A percentile compares a stretch with the other conserved stretches of the same genome.
Evolutionary conservation across 768 basidiomycete species (phyloP).

Genomic region (Aureoboletus auriporus): DNA sequence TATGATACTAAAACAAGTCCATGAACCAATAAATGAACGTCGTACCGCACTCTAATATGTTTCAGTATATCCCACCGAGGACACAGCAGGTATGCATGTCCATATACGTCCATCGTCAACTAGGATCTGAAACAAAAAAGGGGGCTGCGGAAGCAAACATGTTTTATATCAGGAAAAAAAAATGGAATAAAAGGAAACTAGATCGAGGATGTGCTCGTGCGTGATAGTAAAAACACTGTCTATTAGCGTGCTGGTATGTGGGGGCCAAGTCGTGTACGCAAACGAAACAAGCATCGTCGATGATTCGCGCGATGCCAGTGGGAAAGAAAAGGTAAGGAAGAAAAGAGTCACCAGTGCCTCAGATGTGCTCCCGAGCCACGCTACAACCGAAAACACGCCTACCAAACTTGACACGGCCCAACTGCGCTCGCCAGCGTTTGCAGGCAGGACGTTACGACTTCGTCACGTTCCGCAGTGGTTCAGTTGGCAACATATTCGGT

Average conservation of each 20-base stretch:
- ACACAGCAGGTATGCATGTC: conserved; percentile 18
- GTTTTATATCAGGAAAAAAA: conserved; percentile 2
- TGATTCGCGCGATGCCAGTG: neutral
- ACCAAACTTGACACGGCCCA: conserved; percentile 14
- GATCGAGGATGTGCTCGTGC: conserved; percentile 5
- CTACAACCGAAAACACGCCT: conserved; percentile 7
- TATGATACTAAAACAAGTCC: conserved; percentile 14
- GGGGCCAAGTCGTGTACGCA: conserved; percentile 2
- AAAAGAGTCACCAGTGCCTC: conserved; percentile 11
- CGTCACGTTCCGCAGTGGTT: conserved; percentile 53
- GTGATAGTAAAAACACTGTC: conserved; percentile 4
- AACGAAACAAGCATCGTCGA: neutral
- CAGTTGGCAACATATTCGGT: conserved; percentile 86
- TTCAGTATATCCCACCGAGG: conserved; percentile 4
- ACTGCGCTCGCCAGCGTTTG: conserved; percentile 25
- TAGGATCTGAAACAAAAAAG: neutral
- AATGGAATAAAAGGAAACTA: neutral
- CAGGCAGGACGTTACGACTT: conserved; percentile 12
- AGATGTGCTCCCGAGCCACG: conserved; percentile 22
- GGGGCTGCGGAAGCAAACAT: neutral
- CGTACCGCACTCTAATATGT: conserved; percentile 1
- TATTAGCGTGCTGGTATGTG: conserved; percentile 23
- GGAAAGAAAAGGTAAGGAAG: neutral
- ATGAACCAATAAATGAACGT: conserved; percentile 17
- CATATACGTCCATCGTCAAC: conserved; percentile 22